Conservation (phyloP, 2,329 filamentous ascomycete species). For the Neopestalotiopsis sp. region DNA sequence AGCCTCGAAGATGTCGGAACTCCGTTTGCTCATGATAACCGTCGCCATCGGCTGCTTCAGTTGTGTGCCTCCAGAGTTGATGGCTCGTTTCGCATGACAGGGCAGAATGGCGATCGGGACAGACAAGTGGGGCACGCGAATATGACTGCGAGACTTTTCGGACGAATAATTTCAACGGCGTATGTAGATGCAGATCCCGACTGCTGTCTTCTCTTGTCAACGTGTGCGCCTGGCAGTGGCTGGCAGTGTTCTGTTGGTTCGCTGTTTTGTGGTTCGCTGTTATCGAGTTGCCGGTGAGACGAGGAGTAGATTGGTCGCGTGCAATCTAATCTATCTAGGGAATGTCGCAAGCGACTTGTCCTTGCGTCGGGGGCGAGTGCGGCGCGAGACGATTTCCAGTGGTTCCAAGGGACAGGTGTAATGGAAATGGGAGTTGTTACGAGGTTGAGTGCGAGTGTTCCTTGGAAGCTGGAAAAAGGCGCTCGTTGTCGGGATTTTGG, state of each 20-base stretch:
- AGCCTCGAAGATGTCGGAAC: conserved; percentile 28
- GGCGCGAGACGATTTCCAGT: background rate
- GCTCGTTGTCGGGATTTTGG: background rate
- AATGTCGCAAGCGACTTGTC: background rate
- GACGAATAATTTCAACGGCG: background rate
- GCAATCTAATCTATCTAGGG: background rate
- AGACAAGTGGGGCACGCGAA: background rate
- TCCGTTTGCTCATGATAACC: conserved; percentile 30
- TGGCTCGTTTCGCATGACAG: conserved; percentile 20
- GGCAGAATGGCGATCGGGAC: background rate
- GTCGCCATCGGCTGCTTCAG: conserved; percentile 22
- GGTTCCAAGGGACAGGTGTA: background rate
- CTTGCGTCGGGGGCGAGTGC: background rate
- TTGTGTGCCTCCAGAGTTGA: conserved; percentile 16
- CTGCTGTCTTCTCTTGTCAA: background rate
- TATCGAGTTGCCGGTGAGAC: background rate
- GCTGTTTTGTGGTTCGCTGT: background rate
- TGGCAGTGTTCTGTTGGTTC: background rate
- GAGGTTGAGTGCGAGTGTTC: background rate
- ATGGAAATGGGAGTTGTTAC: background rate
- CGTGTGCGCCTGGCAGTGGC: background rate
- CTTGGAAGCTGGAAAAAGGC: background rate
- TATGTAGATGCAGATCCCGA: background rate
- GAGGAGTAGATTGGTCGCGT: background rate
- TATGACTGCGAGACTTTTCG: conserved; percentile 1